These are phyloP conservation scores for Croton laevigatus DNA, from an alignment of 441 rosid genomes.

Conservation along the genomic window DNA sequence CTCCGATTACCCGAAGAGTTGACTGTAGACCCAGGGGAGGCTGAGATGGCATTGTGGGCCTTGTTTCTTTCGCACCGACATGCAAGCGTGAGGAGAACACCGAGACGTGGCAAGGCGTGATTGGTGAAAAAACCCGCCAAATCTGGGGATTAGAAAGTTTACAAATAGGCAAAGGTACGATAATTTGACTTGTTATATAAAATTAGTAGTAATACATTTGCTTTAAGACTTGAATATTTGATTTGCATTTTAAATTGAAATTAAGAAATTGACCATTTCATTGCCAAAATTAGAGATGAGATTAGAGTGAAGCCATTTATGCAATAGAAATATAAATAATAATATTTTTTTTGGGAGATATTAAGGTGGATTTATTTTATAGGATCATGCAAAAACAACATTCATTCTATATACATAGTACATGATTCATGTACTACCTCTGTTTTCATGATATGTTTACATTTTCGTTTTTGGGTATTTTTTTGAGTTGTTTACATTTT, in stretches of 20 bases:
- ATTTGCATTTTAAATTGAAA: background rate
- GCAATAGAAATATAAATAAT: too few relatives aligned
- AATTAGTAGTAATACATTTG: background rate
- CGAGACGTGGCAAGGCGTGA: background rate
- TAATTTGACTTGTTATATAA: background rate
- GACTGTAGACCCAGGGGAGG: background rate
- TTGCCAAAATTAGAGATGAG: background rate
- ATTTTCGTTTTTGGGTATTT: too few relatives aligned
- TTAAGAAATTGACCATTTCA: background rate
- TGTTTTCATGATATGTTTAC: too few relatives aligned
- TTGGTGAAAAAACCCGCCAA: conserved; percentile 8
- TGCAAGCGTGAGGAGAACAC: background rate
- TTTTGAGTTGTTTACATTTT: too few relatives aligned
- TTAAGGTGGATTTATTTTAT: too few relatives aligned
- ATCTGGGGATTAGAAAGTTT: background rate
- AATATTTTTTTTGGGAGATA: too few relatives aligned
- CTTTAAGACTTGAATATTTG: conserved; percentile 3
- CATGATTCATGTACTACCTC: too few relatives aligned
- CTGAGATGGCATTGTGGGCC: conserved; percentile 13
- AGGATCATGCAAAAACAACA: too few relatives aligned
- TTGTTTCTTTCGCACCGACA: conserved; percentile 19
- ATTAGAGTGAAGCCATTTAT: background rate
- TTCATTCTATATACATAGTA: too few relatives aligned
- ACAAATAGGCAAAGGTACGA: conserved; percentile 9
- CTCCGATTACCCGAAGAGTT: conserved; percentile 16